Evolutionary conservation across 441 rosid genomes (phyloP).

Genomic region (Manihot esculenta): DNA sequence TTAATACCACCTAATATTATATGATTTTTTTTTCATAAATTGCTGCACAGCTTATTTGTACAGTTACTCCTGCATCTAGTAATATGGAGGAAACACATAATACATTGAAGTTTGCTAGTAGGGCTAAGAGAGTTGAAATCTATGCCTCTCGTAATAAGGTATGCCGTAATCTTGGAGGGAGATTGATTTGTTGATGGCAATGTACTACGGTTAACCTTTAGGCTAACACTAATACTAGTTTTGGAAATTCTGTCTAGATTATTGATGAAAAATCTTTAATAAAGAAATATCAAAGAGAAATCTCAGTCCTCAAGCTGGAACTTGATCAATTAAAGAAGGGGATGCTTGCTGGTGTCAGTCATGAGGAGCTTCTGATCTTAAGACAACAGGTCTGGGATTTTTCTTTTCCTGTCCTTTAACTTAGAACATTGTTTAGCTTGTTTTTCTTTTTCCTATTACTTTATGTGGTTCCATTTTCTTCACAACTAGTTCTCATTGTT

Average conservation of each 20-base stretch:
- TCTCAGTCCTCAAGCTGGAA: conserved; percentile 80
- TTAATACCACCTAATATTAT: conserved; percentile 6
- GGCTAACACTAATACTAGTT: conserved; percentile 18
- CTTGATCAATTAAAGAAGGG: conserved; percentile 90
- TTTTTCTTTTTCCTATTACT: not conserved
- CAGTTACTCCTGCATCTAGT: conserved; percentile 99
- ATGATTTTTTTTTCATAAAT: conserved; percentile 18
- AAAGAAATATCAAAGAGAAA: conserved; percentile 97
- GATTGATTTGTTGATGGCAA: not conserved
- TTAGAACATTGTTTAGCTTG: not conserved
- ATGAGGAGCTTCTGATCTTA: conserved; percentile 88
- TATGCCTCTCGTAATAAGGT: conserved; percentile 99
- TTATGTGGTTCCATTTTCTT: conserved; percentile 5
- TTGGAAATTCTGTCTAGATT: conserved; percentile 53
- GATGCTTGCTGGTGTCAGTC: conserved; percentile 80
- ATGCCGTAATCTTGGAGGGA: conserved; percentile 23
- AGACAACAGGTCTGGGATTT: conserved; percentile 72
- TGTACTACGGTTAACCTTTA: conserved; percentile 5
- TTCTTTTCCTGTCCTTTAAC: conserved; percentile 1
- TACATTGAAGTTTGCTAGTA: conserved; percentile 95
- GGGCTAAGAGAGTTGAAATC: conserved; percentile 98
- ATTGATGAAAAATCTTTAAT: conserved; percentile 97
- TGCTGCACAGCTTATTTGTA: conserved; percentile 86
- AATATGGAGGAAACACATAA: conserved; percentile 98
- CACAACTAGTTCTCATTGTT: conserved; percentile 15